Conservation (phyloP, 805 yeast genomes). For the Candida krabiensis region DNA sequence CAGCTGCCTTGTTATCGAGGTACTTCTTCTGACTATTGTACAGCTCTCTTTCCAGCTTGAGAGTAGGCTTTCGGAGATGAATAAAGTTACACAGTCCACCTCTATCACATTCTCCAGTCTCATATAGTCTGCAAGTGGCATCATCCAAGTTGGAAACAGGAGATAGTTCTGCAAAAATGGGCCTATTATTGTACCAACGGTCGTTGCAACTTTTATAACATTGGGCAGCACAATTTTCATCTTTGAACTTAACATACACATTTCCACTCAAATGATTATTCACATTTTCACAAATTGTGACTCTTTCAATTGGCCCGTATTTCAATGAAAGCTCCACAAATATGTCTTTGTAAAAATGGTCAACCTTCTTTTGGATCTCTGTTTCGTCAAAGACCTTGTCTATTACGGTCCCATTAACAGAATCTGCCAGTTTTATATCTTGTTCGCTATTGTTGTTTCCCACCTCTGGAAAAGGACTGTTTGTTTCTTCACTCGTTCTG, state of each 20-base stretch:
- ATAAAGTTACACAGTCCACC: conserved; percentile 85
- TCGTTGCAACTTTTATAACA: conserved; percentile 66
- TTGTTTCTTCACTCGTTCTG: conserved; percentile 3
- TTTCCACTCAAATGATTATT: conserved; percentile 85
- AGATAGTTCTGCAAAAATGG: conserved; percentile 75
- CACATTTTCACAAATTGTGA: conserved; percentile 80
- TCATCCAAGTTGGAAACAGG: conserved; percentile 72
- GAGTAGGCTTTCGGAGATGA: conserved; percentile 65
- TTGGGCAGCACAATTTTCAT: conserved; percentile 54
- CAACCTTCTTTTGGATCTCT: conserved; percentile 49
- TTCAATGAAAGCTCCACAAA: conserved; percentile 55
- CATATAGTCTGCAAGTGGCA: conserved; percentile 75
- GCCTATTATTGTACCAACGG: conserved; percentile 80
- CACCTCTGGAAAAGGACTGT: too few relatives aligned
- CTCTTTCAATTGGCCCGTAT: conserved; percentile 52
- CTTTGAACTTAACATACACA: conserved; percentile 66
- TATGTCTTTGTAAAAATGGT: conserved; percentile 68
- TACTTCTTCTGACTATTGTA: conserved; percentile 18
- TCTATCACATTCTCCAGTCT: conserved; percentile 63
- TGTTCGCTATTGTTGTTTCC: not conserved
- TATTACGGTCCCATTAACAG: conserved; percentile 1
- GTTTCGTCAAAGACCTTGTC: conserved; percentile 20
- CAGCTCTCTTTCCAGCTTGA: conserved; percentile 19
- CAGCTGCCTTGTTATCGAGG: too few relatives aligned
- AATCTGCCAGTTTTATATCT: conserved; percentile 1